Evolutionary conservation across 768 basidiomycete species (phyloP).

Genomic region (Boletus rex-veris): DNA sequence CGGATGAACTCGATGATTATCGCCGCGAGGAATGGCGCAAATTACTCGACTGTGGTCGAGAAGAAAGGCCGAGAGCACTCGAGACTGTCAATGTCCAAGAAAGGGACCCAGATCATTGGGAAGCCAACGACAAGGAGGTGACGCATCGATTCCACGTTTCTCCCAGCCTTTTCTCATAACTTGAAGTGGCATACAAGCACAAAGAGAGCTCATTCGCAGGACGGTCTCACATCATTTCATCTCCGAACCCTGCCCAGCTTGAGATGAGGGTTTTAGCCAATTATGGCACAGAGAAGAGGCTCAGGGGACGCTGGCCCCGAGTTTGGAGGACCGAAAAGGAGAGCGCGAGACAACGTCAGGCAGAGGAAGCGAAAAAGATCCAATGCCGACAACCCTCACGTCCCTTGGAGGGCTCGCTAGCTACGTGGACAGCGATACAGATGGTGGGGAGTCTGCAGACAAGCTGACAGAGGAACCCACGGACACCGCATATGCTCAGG

Average conservation of each 20-base stretch:
- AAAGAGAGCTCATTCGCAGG: slow-evolving; percentile 65
- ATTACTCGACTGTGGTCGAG: slow-evolving; percentile 54
- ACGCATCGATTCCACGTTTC: background rate
- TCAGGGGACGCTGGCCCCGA: slow-evolving; percentile 70
- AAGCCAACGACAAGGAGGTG: slow-evolving; percentile 70
- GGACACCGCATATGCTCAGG: background rate
- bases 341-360: slow-evolving; percentile 31
- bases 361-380: slow-evolving; percentile 26
- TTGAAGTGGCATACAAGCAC: slow-evolving; percentile 32
- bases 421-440: slow-evolving; percentile 58
- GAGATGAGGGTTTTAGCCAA: slow-evolving; percentile 90
- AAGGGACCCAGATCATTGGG: slow-evolving; percentile 52
- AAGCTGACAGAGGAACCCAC: slow-evolving; percentile 9
- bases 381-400: background rate
- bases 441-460: slow-evolving; percentile 26
- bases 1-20: slow-evolving; percentile 63
- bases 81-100: slow-evolving; percentile 39
- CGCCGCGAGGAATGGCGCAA: slow-evolving; percentile 63
- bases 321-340: slow-evolving; percentile 60
- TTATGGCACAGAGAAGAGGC: slow-evolving; percentile 71
- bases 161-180: slow-evolving; percentile 7
- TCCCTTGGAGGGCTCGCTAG: slow-evolving; percentile 21
- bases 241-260: slow-evolving; percentile 75
- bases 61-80: slow-evolving; percentile 62
- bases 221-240: slow-evolving; percentile 70